Base-by-base conservation (phyloP, 208 protist genomes). In the Acanthamoeba lenticulata region DNA sequence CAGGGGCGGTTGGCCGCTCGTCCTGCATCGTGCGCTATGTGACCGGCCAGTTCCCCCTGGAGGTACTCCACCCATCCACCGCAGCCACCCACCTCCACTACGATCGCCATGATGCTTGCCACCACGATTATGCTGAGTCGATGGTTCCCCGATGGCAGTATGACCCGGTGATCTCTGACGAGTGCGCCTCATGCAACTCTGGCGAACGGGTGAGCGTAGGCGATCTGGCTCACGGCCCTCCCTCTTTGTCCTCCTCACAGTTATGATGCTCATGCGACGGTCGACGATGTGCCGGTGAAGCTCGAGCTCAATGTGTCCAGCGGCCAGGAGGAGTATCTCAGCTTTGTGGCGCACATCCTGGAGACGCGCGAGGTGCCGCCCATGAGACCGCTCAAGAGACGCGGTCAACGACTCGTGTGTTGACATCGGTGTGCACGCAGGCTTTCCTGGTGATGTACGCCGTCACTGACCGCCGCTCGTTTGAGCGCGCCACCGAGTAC, bases 361-460 rank as follows among this genome's bases (percentile, higher is more conserved):
- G 11, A 3, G 5, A 7, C 7, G 11, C 60, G 60, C 29, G 60
- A 67, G 60, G 60, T 67, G 19, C 5, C 45, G 45, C 45, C 45
- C 15, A 15, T 15, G 45, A 5, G 5, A 15, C 45, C 15, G 45
- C 45, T n/a, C n/a, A n/a, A n/a, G n/a, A n/a, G n/a, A n/a, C n/a
- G 47, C 47, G 5, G 47, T 19, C 47, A 5, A 52, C 47, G 47
- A 15, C 9, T 52, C 5, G 5, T 52, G 47, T 5, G 9, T 52
- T 52, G 15, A 52, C 47, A 52, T 52, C 47, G 5, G 47, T 52
- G 15, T 52, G 15, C 15, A 52, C 15, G 60, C 36, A 77, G 67
- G 67, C 17, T 4, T 77, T 77, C 38, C 17, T 77, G 67, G 67
- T 77, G 67, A 77, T 77, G 67, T 77, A 77, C 36, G 38, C 67